These are phyloP conservation scores for Pseudognaphalium luteoalbum DNA, from an alignment of 129 eudicot genomes.

Conservation along the genomic window DNA sequence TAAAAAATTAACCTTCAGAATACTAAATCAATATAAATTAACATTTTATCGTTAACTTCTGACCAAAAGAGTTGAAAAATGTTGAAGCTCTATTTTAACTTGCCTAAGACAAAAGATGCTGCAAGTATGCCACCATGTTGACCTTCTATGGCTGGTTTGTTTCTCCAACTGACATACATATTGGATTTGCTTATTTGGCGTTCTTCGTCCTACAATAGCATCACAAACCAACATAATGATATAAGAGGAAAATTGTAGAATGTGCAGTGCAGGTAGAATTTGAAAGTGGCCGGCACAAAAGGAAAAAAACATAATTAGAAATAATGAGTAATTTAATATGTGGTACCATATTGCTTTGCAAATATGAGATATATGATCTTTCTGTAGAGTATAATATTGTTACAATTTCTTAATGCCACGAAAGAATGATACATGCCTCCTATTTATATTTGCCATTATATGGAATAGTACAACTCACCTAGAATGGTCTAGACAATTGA, in stretches of 20 bases:
- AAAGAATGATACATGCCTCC: constrained; percentile 23
- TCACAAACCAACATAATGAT: constrained; percentile 3
- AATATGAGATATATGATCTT: constrained; percentile 1
- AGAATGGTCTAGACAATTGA: constrained; percentile 64
- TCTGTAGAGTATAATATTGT: constrained; percentile 15
- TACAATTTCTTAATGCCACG: constrained; percentile 15
- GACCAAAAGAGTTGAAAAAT: not conserved
- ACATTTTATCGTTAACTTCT: not conserved
- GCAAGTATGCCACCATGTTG: constrained; percentile 77
- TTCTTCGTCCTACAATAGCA: constrained; percentile 49
- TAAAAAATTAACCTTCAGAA: constrained; percentile 4
- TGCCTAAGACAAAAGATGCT: constrained; percentile 73
- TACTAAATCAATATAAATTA: not conserved
- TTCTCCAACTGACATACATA: constrained; percentile 75
- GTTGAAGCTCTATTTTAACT: constrained; percentile 14
- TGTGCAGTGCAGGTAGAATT: not conserved
- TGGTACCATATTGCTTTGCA: constrained; percentile 43
- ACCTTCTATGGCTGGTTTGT: constrained; percentile 67
- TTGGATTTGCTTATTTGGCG: constrained; percentile 41
- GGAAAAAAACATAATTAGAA: not conserved
- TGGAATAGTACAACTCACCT: constrained; percentile 11
- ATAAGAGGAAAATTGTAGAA: not conserved
- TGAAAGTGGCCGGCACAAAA: not conserved
- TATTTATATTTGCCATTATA: constrained; percentile 37
- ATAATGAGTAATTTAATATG: not conserved